A percentile compares a stretch with the other conserved stretches of the same genome.
phyloP scores from a whole-genome alignment of 352 stramenopile genomes.

The Pythium plurisporium region DNA sequence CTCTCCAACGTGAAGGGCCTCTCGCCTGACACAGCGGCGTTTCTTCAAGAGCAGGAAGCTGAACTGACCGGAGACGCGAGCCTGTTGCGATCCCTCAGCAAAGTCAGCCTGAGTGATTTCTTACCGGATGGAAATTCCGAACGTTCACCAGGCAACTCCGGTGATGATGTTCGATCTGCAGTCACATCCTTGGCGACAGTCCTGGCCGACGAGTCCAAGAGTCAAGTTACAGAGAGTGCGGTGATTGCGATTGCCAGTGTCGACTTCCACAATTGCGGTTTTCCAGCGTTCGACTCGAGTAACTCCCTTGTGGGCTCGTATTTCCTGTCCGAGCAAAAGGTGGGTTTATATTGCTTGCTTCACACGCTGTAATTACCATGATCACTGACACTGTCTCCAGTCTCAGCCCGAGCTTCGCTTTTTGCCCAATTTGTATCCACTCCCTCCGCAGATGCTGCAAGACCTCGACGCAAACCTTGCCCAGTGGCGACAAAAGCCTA shows the following conservation, averaged over 20 bases:
- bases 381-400: constrained; percentile 7
- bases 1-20: constrained; percentile 48
- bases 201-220: constrained; percentile 31
- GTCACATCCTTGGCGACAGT: constrained; percentile 27
- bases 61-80: constrained; percentile 50
- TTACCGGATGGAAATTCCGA: constrained; percentile 13
- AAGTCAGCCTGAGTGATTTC: constrained; percentile 53
- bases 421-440: constrained; percentile 50
- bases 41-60: constrained; percentile 59
- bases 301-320: constrained; percentile 58
- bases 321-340: constrained; percentile 34
- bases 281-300: constrained; percentile 47
- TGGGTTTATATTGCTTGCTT: constrained; percentile 1
- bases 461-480: constrained; percentile 38
- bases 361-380: neutral
- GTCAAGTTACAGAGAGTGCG: constrained; percentile 21
- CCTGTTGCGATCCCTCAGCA: constrained; percentile 48
- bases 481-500: constrained; percentile 24
- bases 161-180: constrained; percentile 1
- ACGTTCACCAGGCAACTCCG: neutral
- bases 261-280: constrained; percentile 61
- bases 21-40: constrained; percentile 37
- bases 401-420: constrained; percentile 38
- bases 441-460: constrained; percentile 56
- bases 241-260: constrained; percentile 36